These are phyloP conservation scores for Cicer judaicum DNA, from an alignment of 306 rosid species.

Conservation along the genomic window DNA sequence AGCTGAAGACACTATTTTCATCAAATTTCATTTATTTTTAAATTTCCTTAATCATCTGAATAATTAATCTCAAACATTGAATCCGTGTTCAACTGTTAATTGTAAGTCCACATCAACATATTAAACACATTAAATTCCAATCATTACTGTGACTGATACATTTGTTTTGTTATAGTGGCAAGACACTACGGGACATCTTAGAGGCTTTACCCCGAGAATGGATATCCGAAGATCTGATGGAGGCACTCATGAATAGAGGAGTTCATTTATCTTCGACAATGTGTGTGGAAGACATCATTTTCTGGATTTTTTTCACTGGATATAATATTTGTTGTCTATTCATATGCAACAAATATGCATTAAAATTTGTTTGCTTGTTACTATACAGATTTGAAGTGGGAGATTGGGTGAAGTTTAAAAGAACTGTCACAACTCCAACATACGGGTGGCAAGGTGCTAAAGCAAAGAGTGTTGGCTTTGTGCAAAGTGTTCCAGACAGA, in stretches of 20 bases:
- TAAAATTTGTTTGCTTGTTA: conserved; percentile 32
- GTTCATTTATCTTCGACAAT: conserved; percentile 78
- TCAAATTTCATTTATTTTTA: neutral
- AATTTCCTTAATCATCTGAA: conserved; percentile 9
- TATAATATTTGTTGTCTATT: conserved; percentile 28
- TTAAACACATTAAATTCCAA: conserved; percentile 34
- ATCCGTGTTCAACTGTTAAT: conserved; percentile 10
- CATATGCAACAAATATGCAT: conserved; percentile 28
- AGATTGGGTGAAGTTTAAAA: conserved; percentile 93
- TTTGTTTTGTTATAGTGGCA: conserved; percentile 75
- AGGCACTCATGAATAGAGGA: conserved; percentile 76
- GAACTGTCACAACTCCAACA: conserved; percentile 74
- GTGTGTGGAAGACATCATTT: conserved; percentile 54
- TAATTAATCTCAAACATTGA: conserved; percentile 20
- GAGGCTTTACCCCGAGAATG: conserved; percentile 96
- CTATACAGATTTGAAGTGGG: conserved; percentile 79
- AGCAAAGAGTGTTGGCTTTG: conserved; percentile 91
- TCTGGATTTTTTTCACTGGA: conserved; percentile 36
- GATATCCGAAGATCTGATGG: conserved; percentile 95
- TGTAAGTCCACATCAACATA: conserved; percentile 19
- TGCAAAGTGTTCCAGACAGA: conserved; percentile 79
- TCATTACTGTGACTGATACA: conserved; percentile 27
- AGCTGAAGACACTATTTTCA: conserved; percentile 14
- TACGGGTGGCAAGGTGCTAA: conserved; percentile 94
- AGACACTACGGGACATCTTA: conserved; percentile 81